Evolutionary conservation across 176 grass and related monocot genomes (phyloP), one percentile per base, ranked within the genome.

Genomic region (Carex parvula): DNA sequence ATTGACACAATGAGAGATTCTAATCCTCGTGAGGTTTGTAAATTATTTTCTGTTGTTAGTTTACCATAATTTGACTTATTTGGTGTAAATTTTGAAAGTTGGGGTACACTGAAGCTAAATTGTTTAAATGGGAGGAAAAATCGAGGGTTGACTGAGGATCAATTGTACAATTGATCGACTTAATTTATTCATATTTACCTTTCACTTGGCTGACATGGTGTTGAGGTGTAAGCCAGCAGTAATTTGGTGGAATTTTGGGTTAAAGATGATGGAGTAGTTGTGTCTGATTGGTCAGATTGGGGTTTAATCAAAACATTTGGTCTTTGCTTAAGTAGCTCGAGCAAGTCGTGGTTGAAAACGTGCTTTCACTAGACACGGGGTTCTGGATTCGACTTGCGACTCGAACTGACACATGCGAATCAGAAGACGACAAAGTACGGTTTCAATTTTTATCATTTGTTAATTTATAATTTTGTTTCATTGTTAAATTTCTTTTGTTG

Each of bases 361-460:
- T 99, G 44, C 74, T 99, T 67, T 86, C 96, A 69, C 94, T 99
- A 13, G 87, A 89, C 8, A 87, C 91, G 11, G 88, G 81, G 79
- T 99, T 99, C 84, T 99, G 91, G 93, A 88, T 95, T 85, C 89
- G 91, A 57, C 83, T 99, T 68, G 91, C 93, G 14, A 89, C 93
- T 65, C 91, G 91, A 86, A 88, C 88, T 83, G 93, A 95, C 71
- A 88, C 92, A 13, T 93, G 91, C 91, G 90, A 92, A 89, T 99
- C 88, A 4, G 96, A 99, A 86, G 96, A 99, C 87, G 96, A 95
- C 81, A 92, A 99, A 95, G 96, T 85, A 94, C 83, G 89, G 66
- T 89, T 95, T 87, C 82, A 79, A 59, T 71, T 84, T 79, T 87
- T 32, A 76, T 76, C 13, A 30, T 55, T 76, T 30, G 13, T 55